These are phyloP conservation scores for Diplodia intermedia DNA, from an alignment of 2,329 filamentous ascomycete species.

Conservation along the genomic window DNA sequence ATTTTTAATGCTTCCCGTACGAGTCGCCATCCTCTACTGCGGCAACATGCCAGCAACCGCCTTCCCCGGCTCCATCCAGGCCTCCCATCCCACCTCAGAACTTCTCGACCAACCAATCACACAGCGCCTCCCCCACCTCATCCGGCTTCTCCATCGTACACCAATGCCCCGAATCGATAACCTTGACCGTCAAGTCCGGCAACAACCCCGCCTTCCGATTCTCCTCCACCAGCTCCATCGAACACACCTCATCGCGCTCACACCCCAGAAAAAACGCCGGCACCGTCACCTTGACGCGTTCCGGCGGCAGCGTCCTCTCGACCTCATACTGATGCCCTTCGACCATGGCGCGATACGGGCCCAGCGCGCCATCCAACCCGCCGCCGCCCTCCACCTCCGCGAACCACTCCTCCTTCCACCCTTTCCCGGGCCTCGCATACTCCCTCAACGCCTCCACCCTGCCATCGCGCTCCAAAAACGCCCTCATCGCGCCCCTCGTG, in stretches of 20 bases:
- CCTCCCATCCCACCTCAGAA: neutral
- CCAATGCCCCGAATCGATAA: constrained; percentile 49
- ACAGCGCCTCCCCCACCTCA: constrained; percentile 39
- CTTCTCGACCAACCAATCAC: constrained; percentile 36
- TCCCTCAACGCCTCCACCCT: constrained; percentile 38
- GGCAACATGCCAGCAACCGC: constrained; percentile 58
- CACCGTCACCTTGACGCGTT: constrained; percentile 42
- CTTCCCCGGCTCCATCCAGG: constrained; percentile 50
- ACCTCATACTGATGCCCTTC: constrained; percentile 40
- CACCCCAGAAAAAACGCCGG: constrained; percentile 48
- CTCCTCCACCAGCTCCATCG: constrained; percentile 42
- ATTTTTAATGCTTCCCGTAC: constrained; percentile 43
- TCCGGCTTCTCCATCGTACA: constrained; percentile 45
- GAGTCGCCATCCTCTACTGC: constrained; percentile 61
- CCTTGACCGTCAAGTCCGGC: constrained; percentile 44
- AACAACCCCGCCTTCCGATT: constrained; percentile 41
- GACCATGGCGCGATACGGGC: constrained; percentile 47
- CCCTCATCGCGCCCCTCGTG: constrained; percentile 45
- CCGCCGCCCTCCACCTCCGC: constrained; percentile 44
- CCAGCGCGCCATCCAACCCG: constrained; percentile 44
- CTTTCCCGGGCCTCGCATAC: constrained; percentile 43
- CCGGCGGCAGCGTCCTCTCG: constrained; percentile 40
- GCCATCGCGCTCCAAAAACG: constrained; percentile 37
- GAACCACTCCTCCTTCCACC: constrained; percentile 47
- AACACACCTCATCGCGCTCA: constrained; percentile 46